phyloP scores from a whole-genome alignment of 345 rosid species.

The Draba incana region DNA sequence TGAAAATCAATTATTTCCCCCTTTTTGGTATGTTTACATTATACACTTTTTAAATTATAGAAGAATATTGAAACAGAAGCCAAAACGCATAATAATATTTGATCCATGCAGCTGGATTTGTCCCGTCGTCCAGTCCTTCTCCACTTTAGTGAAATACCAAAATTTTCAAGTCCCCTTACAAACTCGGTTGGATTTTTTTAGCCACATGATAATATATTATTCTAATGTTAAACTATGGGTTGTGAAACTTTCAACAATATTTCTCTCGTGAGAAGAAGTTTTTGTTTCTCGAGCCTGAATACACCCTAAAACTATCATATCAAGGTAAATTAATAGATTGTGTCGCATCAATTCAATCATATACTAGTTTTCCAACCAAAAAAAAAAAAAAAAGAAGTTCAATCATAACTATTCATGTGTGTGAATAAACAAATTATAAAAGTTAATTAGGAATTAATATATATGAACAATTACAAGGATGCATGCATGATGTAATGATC shows the following conservation, averaged over 20 bases:
- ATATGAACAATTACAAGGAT: conserved; percentile 20
- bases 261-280: neutral
- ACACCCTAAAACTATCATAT: neutral
- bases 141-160: conserved; percentile 12
- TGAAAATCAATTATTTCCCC: neutral
- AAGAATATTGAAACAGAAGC: conserved; percentile 30
- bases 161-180: neutral
- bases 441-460: conserved; percentile 7
- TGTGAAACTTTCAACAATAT: neutral
- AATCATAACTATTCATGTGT: neutral
- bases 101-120: conserved; percentile 17
- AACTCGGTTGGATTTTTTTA: conserved; percentile 3
- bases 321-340: neutral
- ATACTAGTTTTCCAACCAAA: too few species aligned
- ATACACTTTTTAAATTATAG: neutral
- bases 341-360: neutral
- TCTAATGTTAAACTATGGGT: conserved; percentile 11
- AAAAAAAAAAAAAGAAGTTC: neutral
- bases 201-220: conserved; percentile 5
- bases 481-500: conserved; percentile 38
- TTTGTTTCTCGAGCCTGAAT: neutral
- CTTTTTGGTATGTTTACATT: conserved; percentile 2
- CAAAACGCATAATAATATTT: conserved; percentile 19
- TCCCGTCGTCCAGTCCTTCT: conserved; percentile 30
- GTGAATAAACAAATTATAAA: neutral